Conservation (phyloP, 176 grass and related monocot species). For the Carex myosuroides region DNA sequence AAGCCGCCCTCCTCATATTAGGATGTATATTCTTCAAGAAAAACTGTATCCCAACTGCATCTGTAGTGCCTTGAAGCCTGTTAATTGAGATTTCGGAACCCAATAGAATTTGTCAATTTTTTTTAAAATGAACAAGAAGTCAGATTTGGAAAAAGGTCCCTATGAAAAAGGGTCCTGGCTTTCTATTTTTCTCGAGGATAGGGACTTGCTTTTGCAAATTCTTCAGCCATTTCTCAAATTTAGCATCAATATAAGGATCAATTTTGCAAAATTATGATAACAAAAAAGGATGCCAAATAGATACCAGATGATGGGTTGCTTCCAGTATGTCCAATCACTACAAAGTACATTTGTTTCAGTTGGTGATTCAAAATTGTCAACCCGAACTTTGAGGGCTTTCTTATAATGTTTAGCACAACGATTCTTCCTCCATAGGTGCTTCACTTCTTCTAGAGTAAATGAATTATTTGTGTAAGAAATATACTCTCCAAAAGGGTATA, state of each 20-base stretch:
- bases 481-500: constrained; percentile 75
- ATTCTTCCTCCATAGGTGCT: constrained; percentile 96
- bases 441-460: constrained; percentile 71
- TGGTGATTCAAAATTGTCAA: constrained; percentile 78
- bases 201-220: background rate
- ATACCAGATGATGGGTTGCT: constrained; percentile 86
- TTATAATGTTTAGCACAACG: constrained; percentile 46
- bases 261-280: background rate
- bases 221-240: background rate
- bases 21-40: constrained; percentile 85
- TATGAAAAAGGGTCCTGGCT: background rate
- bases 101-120: background rate
- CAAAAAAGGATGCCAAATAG: background rate
- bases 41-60: constrained; percentile 73
- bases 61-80: constrained; percentile 77
- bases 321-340: constrained; percentile 77
- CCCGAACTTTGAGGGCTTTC: constrained; percentile 61
- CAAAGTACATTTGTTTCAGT: constrained; percentile 77
- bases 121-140: background rate
- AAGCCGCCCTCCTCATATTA: constrained; percentile 47
- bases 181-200: background rate
- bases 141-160: background rate
- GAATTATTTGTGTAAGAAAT: constrained; percentile 76
- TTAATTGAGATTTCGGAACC: background rate
- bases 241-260: background rate